phyloP scores from a whole-genome alignment of 2,329 filamentous ascomycete species.

The Beauveria bassiana region DNA sequence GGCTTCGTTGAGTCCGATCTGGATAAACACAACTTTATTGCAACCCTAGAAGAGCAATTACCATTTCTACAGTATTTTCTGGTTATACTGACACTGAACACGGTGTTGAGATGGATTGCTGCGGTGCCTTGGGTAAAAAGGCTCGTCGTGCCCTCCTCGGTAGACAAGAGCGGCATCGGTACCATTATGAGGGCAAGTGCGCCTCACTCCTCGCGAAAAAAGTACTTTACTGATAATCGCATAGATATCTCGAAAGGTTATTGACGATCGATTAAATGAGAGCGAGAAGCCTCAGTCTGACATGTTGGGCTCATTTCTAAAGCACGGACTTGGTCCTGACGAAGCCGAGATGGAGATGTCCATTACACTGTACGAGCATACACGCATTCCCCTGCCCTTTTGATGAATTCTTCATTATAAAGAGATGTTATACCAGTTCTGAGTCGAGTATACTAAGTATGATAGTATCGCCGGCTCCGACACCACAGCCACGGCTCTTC shows the following conservation, averaged over 20 bases:
- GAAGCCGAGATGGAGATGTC: constrained; percentile 2
- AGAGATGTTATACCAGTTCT: background rate
- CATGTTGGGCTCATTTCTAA: background rate
- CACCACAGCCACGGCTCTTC: constrained; percentile 2
- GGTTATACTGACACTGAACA: background rate
- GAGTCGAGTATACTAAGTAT: background rate
- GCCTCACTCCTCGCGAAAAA: background rate
- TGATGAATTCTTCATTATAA: background rate
- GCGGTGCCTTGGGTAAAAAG: background rate
- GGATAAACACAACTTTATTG: background rate
- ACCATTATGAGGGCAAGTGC: background rate
- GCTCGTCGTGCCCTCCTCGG: background rate
- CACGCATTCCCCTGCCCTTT: background rate
- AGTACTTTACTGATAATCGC: background rate
- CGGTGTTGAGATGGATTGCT: background rate
- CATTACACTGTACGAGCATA: background rate
- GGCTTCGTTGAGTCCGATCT: background rate
- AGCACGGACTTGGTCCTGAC: background rate
- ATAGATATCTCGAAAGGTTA: background rate
- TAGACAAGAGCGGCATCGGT: background rate
- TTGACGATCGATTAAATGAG: background rate
- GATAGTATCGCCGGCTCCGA: background rate
- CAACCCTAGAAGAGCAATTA: background rate
- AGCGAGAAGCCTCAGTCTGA: background rate
- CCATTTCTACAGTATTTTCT: constrained; percentile 1